phyloP scores from a whole-genome alignment of 148 eudicot genomes.

The Rhododendron williamsianum region DNA sequence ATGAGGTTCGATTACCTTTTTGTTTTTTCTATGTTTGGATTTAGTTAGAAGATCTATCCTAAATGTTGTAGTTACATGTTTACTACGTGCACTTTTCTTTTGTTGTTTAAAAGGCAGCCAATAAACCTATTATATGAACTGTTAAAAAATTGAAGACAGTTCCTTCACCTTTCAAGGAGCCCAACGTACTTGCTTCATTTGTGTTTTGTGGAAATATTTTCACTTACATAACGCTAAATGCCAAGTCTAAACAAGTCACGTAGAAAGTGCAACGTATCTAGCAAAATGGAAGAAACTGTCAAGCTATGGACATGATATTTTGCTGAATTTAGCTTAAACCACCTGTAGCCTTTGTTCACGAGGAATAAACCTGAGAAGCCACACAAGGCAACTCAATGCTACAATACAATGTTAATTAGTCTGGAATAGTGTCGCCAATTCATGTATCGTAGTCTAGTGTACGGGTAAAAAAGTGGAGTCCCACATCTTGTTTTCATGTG shows the following conservation, averaged over 20 bases:
- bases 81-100: not conserved
- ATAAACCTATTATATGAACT: not conserved
- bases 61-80: constrained; percentile 1
- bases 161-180: not conserved
- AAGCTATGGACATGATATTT: not conserved
- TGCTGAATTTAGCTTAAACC: not conserved
- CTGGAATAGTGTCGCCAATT: not conserved
- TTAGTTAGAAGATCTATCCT: not conserved
- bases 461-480: not conserved
- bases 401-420: not conserved
- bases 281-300: not conserved
- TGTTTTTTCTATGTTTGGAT: not conserved
- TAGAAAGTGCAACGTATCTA: not conserved
- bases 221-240: not conserved
- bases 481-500: not conserved
- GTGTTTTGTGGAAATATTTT: not conserved
- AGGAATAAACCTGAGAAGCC: not conserved
- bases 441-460: not conserved
- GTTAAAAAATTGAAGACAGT: not conserved
- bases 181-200: not conserved
- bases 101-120: not conserved
- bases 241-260: not conserved
- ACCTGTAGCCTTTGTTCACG: not conserved
- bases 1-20: constrained; percentile 52
- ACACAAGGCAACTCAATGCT: not conserved